Conservation (phyloP, 192 early-diverging fungal genomes). For the Backusella psychrophila region DNA sequence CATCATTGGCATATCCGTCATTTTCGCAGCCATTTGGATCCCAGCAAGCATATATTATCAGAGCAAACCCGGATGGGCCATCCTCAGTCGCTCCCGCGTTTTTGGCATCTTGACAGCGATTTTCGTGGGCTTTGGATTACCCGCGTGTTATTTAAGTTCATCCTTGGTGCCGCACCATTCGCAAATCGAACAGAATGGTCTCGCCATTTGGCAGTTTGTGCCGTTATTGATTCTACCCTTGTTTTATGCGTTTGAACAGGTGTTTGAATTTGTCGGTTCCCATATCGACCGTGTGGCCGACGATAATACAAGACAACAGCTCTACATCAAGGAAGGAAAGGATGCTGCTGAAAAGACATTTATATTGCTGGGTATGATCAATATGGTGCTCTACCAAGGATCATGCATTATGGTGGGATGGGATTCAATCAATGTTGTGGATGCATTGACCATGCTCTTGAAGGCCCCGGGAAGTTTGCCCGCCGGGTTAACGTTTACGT, state of each 20-base stretch:
- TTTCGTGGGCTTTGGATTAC: neutral
- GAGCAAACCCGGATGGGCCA: neutral
- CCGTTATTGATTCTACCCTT: constrained; percentile 1
- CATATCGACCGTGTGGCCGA: neutral
- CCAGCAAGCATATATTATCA: neutral
- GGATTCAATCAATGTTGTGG: neutral
- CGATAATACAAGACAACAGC: neutral
- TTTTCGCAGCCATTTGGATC: neutral
- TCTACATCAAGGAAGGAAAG: constrained; percentile 9
- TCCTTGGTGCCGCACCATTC: neutral
- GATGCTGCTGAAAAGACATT: constrained; percentile 6
- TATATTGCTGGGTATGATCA: constrained; percentile 11
- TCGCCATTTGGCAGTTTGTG: neutral
- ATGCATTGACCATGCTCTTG: constrained; percentile 8
- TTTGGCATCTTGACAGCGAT: neutral
- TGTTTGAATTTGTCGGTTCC: neutral
- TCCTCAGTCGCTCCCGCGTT: neutral
- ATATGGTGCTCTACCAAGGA: constrained; percentile 14
- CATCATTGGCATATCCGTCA: neutral
- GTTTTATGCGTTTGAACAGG: neutral
- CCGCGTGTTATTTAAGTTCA: neutral
- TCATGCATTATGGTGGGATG: neutral
- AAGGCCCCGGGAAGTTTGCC: neutral
- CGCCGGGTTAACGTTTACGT: neutral
- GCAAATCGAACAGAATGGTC: neutral